A percentile compares a stretch with the other conserved stretches of the same genome.
Conservation (phyloP, 805 yeast species). For the Metschnikowia borealis region DNA sequence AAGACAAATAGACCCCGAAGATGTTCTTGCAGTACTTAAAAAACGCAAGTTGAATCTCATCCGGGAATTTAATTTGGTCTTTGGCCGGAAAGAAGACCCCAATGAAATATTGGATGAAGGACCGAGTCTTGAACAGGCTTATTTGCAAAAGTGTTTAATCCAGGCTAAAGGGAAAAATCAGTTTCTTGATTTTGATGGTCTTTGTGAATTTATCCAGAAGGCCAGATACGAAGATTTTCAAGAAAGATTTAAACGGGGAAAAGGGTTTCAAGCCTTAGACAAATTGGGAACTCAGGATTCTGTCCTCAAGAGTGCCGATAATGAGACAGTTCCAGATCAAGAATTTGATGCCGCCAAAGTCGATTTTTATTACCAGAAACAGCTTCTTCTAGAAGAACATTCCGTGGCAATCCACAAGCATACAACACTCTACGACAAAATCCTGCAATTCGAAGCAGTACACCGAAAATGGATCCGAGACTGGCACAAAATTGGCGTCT, state of each 20-base stretch:
- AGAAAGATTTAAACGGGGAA: neutral
- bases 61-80: constrained; percentile 7
- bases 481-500: neutral
- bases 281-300: too few species aligned
- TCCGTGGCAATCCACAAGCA: constrained; percentile 10
- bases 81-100: constrained; percentile 1
- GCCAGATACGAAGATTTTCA: neutral
- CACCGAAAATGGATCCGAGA: constrained; percentile 1
- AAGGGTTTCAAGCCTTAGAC: neutral
- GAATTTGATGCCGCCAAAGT: too few species aligned
- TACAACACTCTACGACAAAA: neutral
- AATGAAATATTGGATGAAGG: neutral
- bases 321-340: too few species aligned
- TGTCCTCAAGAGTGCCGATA: too few species aligned
- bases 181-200: neutral
- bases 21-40: neutral
- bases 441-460: neutral
- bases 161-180: neutral
- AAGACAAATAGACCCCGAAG: neutral
- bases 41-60: constrained; percentile 2
- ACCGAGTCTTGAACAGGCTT: neutral
- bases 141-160: neutral
- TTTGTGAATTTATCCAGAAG: neutral
- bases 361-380: constrained; percentile 22
- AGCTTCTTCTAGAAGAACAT: constrained; percentile 27